Evolutionary conservation across 179 eudicot genomes (phyloP).

Genomic region (Actinidia chinensis): DNA sequence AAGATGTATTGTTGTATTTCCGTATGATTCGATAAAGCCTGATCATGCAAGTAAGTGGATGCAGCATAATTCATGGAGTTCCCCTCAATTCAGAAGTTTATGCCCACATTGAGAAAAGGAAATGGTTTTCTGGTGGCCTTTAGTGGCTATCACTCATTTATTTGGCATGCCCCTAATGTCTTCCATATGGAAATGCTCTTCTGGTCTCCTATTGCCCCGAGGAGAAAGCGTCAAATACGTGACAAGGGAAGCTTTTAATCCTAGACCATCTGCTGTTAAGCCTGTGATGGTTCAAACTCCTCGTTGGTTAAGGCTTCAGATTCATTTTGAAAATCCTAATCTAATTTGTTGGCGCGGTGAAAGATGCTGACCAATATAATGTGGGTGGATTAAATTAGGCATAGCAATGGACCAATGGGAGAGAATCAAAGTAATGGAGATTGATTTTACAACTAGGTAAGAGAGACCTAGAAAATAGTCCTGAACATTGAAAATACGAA

Average conservation of each 20-base stretch:
- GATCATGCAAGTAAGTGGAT: not conserved
- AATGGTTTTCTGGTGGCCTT: slow-evolving; percentile 53
- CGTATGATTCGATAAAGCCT: not conserved
- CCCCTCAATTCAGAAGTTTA: slow-evolving; percentile 37
- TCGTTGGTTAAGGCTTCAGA: slow-evolving; percentile 11
- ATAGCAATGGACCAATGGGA: slow-evolving; percentile 14
- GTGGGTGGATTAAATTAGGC: slow-evolving; percentile 18
- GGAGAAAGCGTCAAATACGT: slow-evolving; percentile 22
- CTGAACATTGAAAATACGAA: slow-evolving; percentile 27
- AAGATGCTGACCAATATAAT: not conserved
- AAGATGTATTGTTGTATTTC: not conserved
- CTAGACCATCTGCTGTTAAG: not conserved
- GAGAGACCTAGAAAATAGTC: slow-evolving; percentile 17
- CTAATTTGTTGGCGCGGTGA: slow-evolving; percentile 14
- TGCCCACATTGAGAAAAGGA: slow-evolving; percentile 51
- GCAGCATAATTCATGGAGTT: slow-evolving; percentile 36
- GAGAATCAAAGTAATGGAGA: not conserved
- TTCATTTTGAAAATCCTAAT: not conserved
- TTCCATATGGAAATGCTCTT: slow-evolving; percentile 59
- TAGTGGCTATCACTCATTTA: slow-evolving; percentile 59
- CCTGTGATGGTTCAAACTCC: slow-evolving; percentile 8
- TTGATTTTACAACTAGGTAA: slow-evolving; percentile 7
- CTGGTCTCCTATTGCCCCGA: slow-evolving; percentile 45
- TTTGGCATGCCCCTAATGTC: slow-evolving; percentile 58
- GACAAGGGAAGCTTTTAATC: slow-evolving; percentile 20